A percentile compares a stretch with the other conserved stretches of the same genome.
These are phyloP conservation scores for Emmonsia crescens DNA, from an alignment of 2,329 filamentous ascomycete genomes.

Conservation along the genomic window DNA sequence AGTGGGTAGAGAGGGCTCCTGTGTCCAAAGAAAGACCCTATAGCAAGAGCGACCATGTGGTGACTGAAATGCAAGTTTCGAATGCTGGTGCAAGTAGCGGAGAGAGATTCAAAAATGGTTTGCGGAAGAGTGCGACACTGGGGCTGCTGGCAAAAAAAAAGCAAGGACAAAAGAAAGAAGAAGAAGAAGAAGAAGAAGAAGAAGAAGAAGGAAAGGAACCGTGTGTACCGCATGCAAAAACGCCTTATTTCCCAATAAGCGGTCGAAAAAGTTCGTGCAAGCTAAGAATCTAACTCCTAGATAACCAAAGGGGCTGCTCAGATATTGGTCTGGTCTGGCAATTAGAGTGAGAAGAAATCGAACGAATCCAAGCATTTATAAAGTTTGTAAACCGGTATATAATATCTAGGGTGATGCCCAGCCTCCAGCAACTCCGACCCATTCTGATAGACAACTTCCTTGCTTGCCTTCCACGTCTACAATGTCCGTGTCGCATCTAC, in stretches of 20 bases:
- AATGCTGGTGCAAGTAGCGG: too few relatives aligned
- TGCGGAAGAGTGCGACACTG: too few relatives aligned
- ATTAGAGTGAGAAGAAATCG: background rate
- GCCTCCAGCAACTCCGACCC: slow-evolving; percentile 93
- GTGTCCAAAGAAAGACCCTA: background rate
- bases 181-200: background rate
- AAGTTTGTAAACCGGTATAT: background rate
- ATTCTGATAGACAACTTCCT: slow-evolving; percentile 87
- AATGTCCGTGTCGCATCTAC: slow-evolving; percentile 93
- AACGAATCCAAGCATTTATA: background rate
- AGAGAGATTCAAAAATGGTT: background rate
- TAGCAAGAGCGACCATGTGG: background rate
- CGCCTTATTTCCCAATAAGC: background rate
- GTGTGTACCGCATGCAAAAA: too few relatives aligned
- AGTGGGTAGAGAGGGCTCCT: background rate
- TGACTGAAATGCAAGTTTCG: background rate
- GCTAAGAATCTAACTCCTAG: slow-evolving; percentile 1
- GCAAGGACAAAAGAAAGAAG: too few relatives aligned
- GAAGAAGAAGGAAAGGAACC: background rate
- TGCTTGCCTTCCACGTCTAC: slow-evolving; percentile 96
- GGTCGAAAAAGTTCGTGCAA: background rate
- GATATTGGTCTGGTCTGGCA: background rate
- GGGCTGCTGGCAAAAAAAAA: too few relatives aligned
- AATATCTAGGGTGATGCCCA: slow-evolving; percentile 55
- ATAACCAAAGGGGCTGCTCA: background rate